Evolutionary conservation across 768 basidiomycete species (phyloP).

Genomic region (Fomitopsis serialis): DNA sequence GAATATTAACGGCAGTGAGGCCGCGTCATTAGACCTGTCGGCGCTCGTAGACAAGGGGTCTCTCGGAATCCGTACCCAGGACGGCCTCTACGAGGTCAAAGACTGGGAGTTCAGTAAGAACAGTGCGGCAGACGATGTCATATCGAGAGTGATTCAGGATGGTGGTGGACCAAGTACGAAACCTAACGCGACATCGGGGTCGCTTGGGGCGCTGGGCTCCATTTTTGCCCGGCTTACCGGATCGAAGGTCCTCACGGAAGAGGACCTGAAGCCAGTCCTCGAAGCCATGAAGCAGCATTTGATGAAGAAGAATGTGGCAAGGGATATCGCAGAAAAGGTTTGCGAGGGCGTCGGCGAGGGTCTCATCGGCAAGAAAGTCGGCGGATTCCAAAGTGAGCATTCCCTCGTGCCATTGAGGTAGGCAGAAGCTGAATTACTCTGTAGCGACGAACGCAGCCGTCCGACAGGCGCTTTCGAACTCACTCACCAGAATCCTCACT

Average conservation of each 20-base stretch:
- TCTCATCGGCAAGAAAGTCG: constrained; percentile 86
- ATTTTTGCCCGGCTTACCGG: constrained; percentile 85
- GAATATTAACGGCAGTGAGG: constrained; percentile 31
- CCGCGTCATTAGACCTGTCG: constrained; percentile 42
- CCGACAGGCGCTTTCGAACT: constrained; percentile 72
- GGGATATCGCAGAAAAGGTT: constrained; percentile 90
- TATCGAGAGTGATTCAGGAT: constrained; percentile 52
- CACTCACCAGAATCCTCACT: constrained; percentile 90
- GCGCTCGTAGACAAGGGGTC: constrained; percentile 66
- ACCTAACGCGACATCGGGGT: constrained; percentile 24
- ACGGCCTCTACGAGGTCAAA: constrained; percentile 70
- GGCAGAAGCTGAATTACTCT: constrained; percentile 4
- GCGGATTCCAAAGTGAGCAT: constrained; percentile 78
- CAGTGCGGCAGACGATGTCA: constrained; percentile 41
- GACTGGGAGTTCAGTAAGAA: constrained; percentile 74
- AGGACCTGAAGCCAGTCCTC: constrained; percentile 82
- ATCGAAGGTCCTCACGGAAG: constrained; percentile 72
- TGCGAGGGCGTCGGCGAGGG: constrained; percentile 91
- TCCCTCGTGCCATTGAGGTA: constrained; percentile 2
- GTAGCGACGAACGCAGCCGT: constrained; percentile 84
- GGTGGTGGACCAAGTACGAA: constrained; percentile 24
- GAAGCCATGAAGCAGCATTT: constrained; percentile 96
- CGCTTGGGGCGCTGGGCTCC: constrained; percentile 64
- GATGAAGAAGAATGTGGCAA: constrained; percentile 98
- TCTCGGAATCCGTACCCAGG: constrained; percentile 67